Evolutionary conservation across 176 grass and related monocot species (phyloP).

Genomic region (Eremochloa ophiuroides): DNA sequence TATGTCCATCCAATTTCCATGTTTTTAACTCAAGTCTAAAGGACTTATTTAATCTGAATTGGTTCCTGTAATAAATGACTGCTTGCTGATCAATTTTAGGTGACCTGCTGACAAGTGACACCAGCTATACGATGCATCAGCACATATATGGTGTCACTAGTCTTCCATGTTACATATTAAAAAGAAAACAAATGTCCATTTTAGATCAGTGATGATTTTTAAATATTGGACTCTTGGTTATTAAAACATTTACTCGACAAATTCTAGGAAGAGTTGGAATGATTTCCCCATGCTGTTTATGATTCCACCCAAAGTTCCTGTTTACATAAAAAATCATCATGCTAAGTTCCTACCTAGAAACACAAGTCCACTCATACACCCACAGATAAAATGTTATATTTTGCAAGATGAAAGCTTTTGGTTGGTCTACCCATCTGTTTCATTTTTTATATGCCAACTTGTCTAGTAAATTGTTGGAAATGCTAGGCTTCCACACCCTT

Average conservation of each 20-base stretch:
- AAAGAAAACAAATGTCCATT: not conserved
- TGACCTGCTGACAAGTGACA: not conserved
- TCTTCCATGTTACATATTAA: not conserved
- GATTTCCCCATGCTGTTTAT: not conserved
- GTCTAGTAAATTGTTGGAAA: not conserved
- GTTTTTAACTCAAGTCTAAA: not conserved
- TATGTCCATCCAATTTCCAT: not conserved
- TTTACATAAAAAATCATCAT: not conserved
- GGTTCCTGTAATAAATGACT: slow-evolving; percentile 1
- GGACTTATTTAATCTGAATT: slow-evolving; percentile 4
- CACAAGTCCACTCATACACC: not conserved
- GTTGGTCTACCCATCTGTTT: not conserved
- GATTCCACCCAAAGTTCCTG: not conserved
- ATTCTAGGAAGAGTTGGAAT: not conserved
- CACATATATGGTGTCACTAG: not conserved
- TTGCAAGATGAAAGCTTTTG: not conserved
- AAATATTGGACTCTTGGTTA: not conserved
- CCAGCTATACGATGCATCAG: not conserved
- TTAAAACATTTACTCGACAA: not conserved
- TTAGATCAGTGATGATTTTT: not conserved
- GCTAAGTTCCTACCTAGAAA: not conserved
- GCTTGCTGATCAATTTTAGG: not conserved
- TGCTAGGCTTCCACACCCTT: not conserved
- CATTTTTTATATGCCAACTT: slow-evolving; percentile 11
- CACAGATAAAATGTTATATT: slow-evolving; percentile 1